Evolutionary conservation across 257 asterid species (phyloP).

Genomic region (Buddleja alternifolia): DNA sequence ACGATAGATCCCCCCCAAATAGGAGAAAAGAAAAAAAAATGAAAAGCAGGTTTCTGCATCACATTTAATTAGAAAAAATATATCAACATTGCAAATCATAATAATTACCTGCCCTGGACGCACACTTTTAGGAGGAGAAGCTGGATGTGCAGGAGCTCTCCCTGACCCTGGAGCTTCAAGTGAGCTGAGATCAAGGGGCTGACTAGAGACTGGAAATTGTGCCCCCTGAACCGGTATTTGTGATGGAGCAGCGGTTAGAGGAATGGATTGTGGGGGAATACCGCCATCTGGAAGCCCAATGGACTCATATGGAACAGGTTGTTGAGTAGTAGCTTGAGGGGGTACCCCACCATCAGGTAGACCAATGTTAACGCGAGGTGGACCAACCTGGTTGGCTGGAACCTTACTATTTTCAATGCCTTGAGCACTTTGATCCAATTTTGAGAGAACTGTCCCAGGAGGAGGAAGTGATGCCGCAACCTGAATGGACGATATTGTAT

Average conservation of each 20-base stretch:
- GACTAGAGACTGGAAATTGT: constrained; percentile 56
- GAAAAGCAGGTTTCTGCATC: too few species aligned
- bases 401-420: constrained; percentile 48
- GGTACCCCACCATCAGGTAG: constrained; percentile 79
- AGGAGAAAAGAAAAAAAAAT: too few species aligned
- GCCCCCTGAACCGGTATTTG: constrained; percentile 50
- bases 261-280: constrained; percentile 67
- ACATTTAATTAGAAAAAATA: too few species aligned
- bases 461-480: constrained; percentile 89
- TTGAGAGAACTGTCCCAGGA: constrained; percentile 77
- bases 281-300: constrained; percentile 91
- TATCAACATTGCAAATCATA: too few species aligned
- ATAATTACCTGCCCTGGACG: constrained; percentile 93
- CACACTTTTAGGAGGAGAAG: constrained; percentile 90
- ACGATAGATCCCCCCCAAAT: too few species aligned
- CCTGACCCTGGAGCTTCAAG: constrained; percentile 86
- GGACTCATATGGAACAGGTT: constrained; percentile 52
- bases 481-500: constrained; percentile 85
- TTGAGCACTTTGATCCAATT: constrained; percentile 68
- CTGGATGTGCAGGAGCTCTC: constrained; percentile 56
- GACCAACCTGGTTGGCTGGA: constrained; percentile 54
- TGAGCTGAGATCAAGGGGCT: constrained; percentile 95
- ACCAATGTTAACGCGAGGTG: constrained; percentile 52
- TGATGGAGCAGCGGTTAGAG: constrained; percentile 51
- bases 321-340: constrained; percentile 74